Percentiles rank a stretch among this genome's conserved stretches.
Conservation (phyloP, 176 grass and related monocot species). For the Ampelocalamus luodianensis region DNA sequence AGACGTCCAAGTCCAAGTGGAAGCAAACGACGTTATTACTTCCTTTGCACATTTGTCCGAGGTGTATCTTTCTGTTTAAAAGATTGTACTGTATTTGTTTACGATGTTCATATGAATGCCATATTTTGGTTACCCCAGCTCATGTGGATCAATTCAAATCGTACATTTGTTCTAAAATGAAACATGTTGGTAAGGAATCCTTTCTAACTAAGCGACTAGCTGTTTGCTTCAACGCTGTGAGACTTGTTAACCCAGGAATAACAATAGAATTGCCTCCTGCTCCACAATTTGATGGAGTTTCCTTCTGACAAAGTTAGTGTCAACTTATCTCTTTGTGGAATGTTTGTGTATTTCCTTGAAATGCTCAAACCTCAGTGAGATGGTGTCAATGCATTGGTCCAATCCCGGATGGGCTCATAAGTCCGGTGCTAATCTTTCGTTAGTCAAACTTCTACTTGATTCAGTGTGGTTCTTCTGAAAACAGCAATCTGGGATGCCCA, state of each 20-base stretch:
- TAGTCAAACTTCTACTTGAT: constrained; percentile 3
- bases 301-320: not conserved
- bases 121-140: not conserved
- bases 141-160: not conserved
- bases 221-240: too few relatives aligned
- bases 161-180: not conserved
- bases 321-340: not conserved
- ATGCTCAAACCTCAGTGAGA: not conserved
- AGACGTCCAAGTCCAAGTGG: too few relatives aligned
- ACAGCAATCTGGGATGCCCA: constrained; percentile 58
- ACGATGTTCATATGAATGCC: not conserved
- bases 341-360: not conserved
- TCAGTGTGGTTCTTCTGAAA: constrained; percentile 37
- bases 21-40: too few relatives aligned
- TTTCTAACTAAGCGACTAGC: too few relatives aligned
- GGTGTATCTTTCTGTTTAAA: too few relatives aligned
- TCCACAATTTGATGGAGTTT: too few relatives aligned
- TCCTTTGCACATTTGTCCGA: too few relatives aligned
- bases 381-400: constrained; percentile 15
- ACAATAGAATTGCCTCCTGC: not conserved
- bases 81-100: too few relatives aligned
- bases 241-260: not conserved
- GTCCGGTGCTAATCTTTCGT: not conserved
- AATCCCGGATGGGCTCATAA: constrained; percentile 52
- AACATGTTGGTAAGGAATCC: not conserved